These are phyloP conservation scores for Paracamarosporium sp. DNA, from an alignment of 2,329 filamentous ascomycete species.

Conservation along the genomic window DNA sequence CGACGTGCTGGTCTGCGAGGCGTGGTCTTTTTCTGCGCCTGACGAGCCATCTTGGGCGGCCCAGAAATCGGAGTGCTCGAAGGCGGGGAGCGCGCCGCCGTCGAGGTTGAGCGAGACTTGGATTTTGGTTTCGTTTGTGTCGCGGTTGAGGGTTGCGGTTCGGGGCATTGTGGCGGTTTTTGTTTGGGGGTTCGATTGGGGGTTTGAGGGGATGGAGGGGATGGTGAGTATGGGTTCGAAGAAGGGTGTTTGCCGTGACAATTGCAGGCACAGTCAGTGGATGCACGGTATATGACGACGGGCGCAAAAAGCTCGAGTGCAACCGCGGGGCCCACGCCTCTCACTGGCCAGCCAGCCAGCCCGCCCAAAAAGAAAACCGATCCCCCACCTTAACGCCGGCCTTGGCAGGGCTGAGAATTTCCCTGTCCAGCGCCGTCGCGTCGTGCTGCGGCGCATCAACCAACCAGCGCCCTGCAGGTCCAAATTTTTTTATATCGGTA, in stretches of 20 bases:
- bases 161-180: constrained; percentile 54
- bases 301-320: constrained; percentile 31
- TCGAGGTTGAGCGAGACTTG: constrained; percentile 91
- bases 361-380: constrained; percentile 13
- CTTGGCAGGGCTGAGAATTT: constrained; percentile 39
- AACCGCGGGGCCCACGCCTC: constrained; percentile 10
- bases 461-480: constrained; percentile 29
- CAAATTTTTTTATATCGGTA: constrained; percentile 35
- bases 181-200: background rate
- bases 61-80: constrained; percentile 51
- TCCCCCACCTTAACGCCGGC: constrained; percentile 30
- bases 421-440: too few relatives aligned
- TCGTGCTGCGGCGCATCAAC: constrained; percentile 14
- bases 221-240: too few relatives aligned
- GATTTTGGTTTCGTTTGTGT: constrained; percentile 99
- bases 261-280: too few relatives aligned
- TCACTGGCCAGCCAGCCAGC: too few relatives aligned
- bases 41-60: constrained; percentile 31
- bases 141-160: constrained; percentile 79
- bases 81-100: constrained; percentile 71
- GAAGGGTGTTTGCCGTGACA: too few relatives aligned
- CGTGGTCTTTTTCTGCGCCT: constrained; percentile 68
- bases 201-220: background rate
- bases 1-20: constrained; percentile 80
- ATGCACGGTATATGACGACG: background rate